A percentile compares a stretch with the other conserved stretches of the same genome.
Evolutionary conservation across 1,284 basidiomycete species (phyloP).

Genomic region (Fistulinella cinereoalba): DNA sequence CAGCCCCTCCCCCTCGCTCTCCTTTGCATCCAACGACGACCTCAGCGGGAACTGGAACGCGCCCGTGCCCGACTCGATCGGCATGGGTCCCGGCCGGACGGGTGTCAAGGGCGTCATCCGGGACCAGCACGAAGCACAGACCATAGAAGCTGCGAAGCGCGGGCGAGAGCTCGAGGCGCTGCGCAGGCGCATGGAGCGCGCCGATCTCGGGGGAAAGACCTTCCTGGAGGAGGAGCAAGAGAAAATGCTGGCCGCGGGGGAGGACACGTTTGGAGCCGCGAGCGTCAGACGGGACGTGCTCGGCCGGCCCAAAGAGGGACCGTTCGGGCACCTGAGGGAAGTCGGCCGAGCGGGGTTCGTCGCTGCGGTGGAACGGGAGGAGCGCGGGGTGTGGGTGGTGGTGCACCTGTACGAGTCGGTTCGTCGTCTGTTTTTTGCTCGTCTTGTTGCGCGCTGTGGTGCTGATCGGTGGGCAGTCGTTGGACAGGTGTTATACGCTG

Average conservation of each 20-base stretch:
- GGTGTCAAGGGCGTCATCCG: constrained; percentile 83
- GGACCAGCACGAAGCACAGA: constrained; percentile 67
- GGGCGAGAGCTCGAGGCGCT: constrained; percentile 49
- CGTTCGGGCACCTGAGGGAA: constrained; percentile 80
- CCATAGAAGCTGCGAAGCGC: constrained; percentile 47
- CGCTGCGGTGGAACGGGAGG: constrained; percentile 72
- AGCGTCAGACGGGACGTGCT: constrained; percentile 39
- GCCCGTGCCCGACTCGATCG: constrained; percentile 49
- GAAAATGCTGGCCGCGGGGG: constrained; percentile 37
- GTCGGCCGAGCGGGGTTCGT: constrained; percentile 75
- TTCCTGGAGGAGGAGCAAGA: constrained; percentile 70
- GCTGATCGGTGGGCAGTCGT: constrained; percentile 45
- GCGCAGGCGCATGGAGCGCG: constrained; percentile 57
- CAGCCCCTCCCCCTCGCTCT: constrained; percentile 51
- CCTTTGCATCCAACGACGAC: constrained; percentile 31
- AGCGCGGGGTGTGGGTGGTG: constrained; percentile 68
- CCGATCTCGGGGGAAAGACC: constrained; percentile 61
- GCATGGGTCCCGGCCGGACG: constrained; percentile 80
- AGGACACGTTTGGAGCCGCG: constrained; percentile 13
- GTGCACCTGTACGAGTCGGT: constrained; percentile 84
- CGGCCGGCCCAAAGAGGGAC: constrained; percentile 48
- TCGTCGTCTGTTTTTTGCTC: no score
- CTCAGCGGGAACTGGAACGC: constrained; percentile 32
- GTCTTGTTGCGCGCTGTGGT: no score
- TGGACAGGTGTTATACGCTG: constrained; percentile 69